Evolutionary conservation across 345 rosid genomes (phyloP).

Genomic region (Eucalyptus pauciflora): DNA sequence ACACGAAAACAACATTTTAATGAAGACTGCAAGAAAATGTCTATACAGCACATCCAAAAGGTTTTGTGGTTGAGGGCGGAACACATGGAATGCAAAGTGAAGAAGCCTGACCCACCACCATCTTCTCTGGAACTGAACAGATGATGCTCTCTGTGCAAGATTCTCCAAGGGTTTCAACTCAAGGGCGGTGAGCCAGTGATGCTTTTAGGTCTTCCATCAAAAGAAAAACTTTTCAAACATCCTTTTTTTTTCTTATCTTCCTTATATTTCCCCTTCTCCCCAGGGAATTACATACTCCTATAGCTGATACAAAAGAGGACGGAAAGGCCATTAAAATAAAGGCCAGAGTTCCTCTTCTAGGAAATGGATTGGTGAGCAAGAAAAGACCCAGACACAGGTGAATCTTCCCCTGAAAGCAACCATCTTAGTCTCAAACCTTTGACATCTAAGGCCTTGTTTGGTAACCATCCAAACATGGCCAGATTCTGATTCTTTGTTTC

Average conservation of each 20-base stretch:
- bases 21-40: too few species aligned
- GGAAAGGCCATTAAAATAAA: background rate
- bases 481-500: too few species aligned
- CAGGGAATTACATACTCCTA: background rate
- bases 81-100: too few species aligned
- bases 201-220: background rate
- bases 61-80: too few species aligned
- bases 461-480: too few species aligned
- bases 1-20: too few species aligned
- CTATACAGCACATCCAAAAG: too few species aligned
- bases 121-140: background rate
- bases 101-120: background rate
- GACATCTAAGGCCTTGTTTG: background rate
- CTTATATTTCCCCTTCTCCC: background rate
- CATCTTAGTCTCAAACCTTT: background rate
- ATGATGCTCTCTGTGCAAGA: background rate
- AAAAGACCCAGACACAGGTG: background rate
- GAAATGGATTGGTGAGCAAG: background rate
- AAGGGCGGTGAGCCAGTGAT: slow-evolving; percentile 5
- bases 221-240: background rate
- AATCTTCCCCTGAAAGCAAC: background rate
- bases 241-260: background rate
- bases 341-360: background rate
- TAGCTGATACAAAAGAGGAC: background rate
- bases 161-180: slow-evolving; percentile 30